Evolutionary conservation across 2,329 filamentous ascomycete genomes (phyloP).

Genomic region (Coniochaeta hoffmannii): DNA sequence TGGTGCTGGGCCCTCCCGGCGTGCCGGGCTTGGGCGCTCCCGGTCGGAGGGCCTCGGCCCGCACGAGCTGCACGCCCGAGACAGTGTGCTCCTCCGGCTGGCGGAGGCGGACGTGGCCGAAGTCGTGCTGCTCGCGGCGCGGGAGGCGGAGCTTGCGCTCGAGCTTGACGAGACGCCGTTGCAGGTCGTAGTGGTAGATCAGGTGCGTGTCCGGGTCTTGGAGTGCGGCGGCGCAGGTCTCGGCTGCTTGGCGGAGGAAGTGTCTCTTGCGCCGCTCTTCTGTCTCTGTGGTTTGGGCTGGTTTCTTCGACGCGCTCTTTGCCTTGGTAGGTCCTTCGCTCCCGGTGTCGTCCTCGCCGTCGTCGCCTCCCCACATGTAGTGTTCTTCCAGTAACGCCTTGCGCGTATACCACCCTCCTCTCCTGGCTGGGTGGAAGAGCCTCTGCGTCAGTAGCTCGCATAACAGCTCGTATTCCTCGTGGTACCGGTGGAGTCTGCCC

Average conservation of each 20-base stretch:
- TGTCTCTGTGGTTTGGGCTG: background rate
- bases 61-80: conserved; percentile 70
- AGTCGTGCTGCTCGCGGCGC: conserved; percentile 84
- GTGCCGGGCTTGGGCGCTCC: conserved; percentile 12
- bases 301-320: background rate
- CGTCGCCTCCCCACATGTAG: conserved; percentile 64
- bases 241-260: conserved; percentile 70
- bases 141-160: conserved; percentile 78
- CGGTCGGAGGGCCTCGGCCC: conserved; percentile 17
- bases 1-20: conserved; percentile 43
- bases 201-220: conserved; percentile 85
- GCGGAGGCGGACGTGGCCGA: conserved; percentile 72
- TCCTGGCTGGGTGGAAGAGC: conserved; percentile 76
- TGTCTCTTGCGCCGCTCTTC: conserved; percentile 63
- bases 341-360: conserved; percentile 22
- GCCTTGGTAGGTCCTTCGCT: conserved; percentile 19
- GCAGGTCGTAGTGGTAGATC: conserved; percentile 88
- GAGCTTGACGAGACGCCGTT: conserved; percentile 87
- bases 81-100: conserved; percentile 70
- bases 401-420: conserved; percentile 92
- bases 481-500: conserved; percentile 74
- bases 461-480: conserved; percentile 67
- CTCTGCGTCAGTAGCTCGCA: conserved; percentile 69
- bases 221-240: conserved; percentile 78
- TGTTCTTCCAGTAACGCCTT: conserved; percentile 92